Conservation (phyloP, 148 eudicot genomes). For the Cornus florida region DNA sequence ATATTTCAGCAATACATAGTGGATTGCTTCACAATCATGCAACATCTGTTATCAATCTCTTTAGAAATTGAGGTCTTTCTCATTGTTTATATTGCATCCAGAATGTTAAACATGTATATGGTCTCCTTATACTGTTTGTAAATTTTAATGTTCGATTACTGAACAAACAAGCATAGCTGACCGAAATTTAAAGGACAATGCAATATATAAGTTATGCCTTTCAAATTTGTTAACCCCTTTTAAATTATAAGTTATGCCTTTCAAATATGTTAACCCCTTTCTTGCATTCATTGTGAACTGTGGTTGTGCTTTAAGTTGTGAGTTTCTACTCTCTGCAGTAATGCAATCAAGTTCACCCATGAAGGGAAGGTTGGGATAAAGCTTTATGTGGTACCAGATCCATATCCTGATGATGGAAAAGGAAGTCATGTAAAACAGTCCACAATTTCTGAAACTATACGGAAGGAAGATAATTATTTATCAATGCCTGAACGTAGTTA, state of each 20-base stretch:
- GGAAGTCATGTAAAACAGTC: conserved; percentile 21
- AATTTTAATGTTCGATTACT: not conserved
- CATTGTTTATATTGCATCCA: not conserved
- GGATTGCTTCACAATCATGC: not conserved
- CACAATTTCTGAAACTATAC: conserved; percentile 1
- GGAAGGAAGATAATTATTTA: not conserved
- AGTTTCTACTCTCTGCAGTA: conserved; percentile 44
- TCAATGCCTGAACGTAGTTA: conserved; percentile 8
- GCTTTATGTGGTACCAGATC: conserved; percentile 59
- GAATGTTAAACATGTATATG: not conserved
- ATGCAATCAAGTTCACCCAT: conserved; percentile 92
- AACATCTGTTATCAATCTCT: not conserved
- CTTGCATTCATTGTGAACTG: not conserved
- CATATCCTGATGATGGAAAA: conserved; percentile 32
- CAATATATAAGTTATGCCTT: no score
- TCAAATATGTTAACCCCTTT: not conserved
- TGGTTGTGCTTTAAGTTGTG: no score
- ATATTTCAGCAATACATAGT: not conserved
- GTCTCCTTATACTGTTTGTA: not conserved
- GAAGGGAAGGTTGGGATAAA: conserved; percentile 92
- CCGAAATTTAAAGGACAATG: not conserved
- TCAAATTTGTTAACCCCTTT: no score
- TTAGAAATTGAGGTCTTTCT: not conserved
- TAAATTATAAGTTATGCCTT: not conserved
- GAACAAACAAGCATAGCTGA: not conserved